These are phyloP conservation scores for Trametes villosa DNA, from an alignment of 768 basidiomycete species.

Conservation along the genomic window DNA sequence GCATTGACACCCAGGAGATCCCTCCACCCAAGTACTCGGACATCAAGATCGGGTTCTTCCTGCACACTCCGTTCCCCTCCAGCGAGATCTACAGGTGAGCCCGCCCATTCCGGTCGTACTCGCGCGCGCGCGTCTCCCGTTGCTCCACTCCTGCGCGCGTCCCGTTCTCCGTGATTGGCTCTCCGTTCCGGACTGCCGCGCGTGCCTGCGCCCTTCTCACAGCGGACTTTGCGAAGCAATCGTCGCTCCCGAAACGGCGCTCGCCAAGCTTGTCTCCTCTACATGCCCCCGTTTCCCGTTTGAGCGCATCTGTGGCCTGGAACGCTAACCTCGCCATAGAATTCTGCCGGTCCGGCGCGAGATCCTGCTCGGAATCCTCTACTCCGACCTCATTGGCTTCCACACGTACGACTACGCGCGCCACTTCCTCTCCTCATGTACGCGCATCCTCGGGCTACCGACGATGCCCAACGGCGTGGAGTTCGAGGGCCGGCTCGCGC, in stretches of 20 bases:
- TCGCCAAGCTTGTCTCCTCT: slow-evolving; percentile 9
- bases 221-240: slow-evolving; percentile 10
- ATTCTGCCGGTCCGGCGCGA: slow-evolving; percentile 97
- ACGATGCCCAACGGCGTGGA: slow-evolving; percentile 99
- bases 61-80: slow-evolving; percentile 97
- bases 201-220: slow-evolving; percentile 10
- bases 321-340: slow-evolving; percentile 47
- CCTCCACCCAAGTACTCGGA: slow-evolving; percentile 51
- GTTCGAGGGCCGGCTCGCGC: slow-evolving; percentile 92
- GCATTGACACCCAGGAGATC: slow-evolving; percentile 57
- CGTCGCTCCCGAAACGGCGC: slow-evolving; percentile 3
- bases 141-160: slow-evolving; percentile 15
- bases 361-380: slow-evolving; percentile 93
- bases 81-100: slow-evolving; percentile 94
- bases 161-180: slow-evolving; percentile 13
- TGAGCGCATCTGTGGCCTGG: not conserved
- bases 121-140: slow-evolving; percentile 2
- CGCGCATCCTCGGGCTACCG: slow-evolving; percentile 90
- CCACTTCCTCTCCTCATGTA: slow-evolving; percentile 98
- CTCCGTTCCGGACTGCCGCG: slow-evolving; percentile 15
- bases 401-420: slow-evolving; percentile 99
- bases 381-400: slow-evolving; percentile 98
- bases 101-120: slow-evolving; percentile 3
- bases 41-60: slow-evolving; percentile 97
- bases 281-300: not conserved